These are phyloP conservation scores for Anisodus tanguticus DNA, from an alignment of 257 asterid species.

Conservation along the genomic window DNA sequence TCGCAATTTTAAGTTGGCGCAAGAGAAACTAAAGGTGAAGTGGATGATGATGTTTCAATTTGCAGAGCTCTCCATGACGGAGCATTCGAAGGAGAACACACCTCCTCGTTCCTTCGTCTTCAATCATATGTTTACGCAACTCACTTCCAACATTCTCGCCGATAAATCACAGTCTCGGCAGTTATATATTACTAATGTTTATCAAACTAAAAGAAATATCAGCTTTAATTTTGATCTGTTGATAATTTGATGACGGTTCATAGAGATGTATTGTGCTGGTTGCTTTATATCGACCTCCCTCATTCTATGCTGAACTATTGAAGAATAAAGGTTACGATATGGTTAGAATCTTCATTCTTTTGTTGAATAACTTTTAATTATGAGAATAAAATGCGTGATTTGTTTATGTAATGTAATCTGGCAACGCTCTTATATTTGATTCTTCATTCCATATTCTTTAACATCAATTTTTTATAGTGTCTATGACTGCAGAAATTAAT, in stretches of 20 bases:
- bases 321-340: conserved; percentile 55
- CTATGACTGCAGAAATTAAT: no score
- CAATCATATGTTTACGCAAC: conserved; percentile 71
- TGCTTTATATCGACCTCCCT: conserved; percentile 69
- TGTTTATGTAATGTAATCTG: conserved; percentile 10
- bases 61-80: conserved; percentile 85
- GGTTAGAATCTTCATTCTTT: conserved; percentile 46
- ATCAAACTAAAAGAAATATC: no score
- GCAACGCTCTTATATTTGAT: no score
- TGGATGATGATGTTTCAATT: conserved; percentile 35
- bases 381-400: not conserved
- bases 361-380: not conserved
- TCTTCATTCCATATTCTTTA: no score
- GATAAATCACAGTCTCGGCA: conserved; percentile 66
- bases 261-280: conserved; percentile 83
- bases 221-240: no score
- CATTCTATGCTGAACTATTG: conserved; percentile 66
- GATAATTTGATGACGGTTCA: not conserved
- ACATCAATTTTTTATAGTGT: no score
- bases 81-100: conserved; percentile 75
- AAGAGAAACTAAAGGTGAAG: no score
- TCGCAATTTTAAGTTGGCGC: no score
- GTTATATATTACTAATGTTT: conserved; percentile 28
- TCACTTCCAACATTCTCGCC: conserved; percentile 58
- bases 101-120: conserved; percentile 69